Percentiles rank a stretch among this genome's conserved stretches.
Conservation (phyloP, 805 yeast genomes). For the Candida coquimbonensis region DNA sequence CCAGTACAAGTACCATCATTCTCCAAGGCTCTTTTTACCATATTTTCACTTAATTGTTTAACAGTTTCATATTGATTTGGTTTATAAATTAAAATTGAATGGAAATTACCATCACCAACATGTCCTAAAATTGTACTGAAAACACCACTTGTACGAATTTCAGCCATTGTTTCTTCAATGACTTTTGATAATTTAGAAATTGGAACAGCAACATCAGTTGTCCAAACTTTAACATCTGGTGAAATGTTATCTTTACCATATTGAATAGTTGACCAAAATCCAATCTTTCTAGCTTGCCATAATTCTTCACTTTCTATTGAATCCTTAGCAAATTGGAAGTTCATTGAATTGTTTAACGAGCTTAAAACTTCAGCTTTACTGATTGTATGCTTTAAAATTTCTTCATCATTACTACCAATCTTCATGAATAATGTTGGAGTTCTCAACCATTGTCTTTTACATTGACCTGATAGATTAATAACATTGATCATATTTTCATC, state of each 20-base stretch:
- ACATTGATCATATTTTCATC: constrained; percentile 68
- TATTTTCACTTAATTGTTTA: constrained; percentile 42
- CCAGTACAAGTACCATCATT: constrained; percentile 80
- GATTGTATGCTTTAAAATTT: constrained; percentile 36
- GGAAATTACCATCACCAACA: constrained; percentile 79
- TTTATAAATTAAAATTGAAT: constrained; percentile 52
- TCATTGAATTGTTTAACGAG: constrained; percentile 47
- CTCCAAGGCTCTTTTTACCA: constrained; percentile 56
- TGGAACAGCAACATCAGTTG: constrained; percentile 80
- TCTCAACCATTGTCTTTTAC: constrained; percentile 46
- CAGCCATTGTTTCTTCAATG: constrained; percentile 54
- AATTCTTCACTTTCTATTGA: constrained; percentile 55
- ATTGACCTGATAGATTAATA: constrained; percentile 49
- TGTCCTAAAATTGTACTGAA: constrained; percentile 62
- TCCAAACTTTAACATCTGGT: constrained; percentile 48
- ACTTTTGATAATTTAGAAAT: constrained; percentile 54
- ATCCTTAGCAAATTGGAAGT: constrained; percentile 50
- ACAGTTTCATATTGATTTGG: constrained; percentile 41
- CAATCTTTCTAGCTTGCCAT: constrained; percentile 72
- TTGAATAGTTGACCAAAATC: constrained; percentile 59
- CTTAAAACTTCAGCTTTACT: constrained; percentile 33
- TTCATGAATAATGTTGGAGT: constrained; percentile 59
- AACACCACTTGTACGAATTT: constrained; percentile 43
- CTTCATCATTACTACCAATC: constrained; percentile 42
- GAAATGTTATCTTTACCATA: constrained; percentile 44